phyloP scores from a whole-genome alignment of 768 basidiomycete genomes.

The Tulasnella calospora region DNA sequence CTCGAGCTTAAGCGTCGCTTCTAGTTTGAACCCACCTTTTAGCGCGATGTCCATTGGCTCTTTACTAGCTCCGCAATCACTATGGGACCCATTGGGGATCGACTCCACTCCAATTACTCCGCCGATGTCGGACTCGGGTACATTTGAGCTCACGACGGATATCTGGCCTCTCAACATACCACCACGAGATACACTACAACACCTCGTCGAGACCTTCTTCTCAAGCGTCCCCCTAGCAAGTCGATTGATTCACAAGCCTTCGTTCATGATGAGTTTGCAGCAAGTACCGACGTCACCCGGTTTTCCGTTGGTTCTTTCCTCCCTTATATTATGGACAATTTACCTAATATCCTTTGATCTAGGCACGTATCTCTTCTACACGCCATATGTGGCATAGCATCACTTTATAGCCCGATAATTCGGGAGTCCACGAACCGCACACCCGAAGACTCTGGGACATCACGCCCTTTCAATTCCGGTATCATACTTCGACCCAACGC shows the following conservation, averaged over 20 bases:
- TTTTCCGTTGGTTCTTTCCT: slow-evolving; percentile 13
- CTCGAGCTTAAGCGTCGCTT: not conserved
- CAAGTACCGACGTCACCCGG: slow-evolving; percentile 13
- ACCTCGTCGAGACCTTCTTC: slow-evolving; percentile 28
- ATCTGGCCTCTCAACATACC: slow-evolving; percentile 23
- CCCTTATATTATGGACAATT: not conserved
- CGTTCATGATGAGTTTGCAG: slow-evolving; percentile 19
- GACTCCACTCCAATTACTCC: not conserved
- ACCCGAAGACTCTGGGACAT: not conserved
- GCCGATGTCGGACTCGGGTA: not conserved
- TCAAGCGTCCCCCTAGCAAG: slow-evolving; percentile 12
- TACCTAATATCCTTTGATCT: not conserved
- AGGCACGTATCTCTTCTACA: slow-evolving; percentile 23
- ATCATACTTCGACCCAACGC: not conserved
- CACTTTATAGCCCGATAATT: slow-evolving; percentile 25
- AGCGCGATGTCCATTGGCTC: not conserved
- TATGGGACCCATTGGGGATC: not conserved
- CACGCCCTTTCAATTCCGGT: not conserved
- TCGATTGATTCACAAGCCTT: slow-evolving; percentile 25
- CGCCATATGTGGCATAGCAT: slow-evolving; percentile 27
- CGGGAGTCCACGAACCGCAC: not conserved
- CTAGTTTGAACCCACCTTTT: not conserved
- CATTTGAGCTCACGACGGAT: not conserved
- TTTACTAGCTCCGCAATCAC: not conserved
- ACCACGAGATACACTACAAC: slow-evolving; percentile 17